Base-by-base conservation (phyloP, 805 yeast species). In the Hanseniaspora pseudoguilliermondii region DNA sequence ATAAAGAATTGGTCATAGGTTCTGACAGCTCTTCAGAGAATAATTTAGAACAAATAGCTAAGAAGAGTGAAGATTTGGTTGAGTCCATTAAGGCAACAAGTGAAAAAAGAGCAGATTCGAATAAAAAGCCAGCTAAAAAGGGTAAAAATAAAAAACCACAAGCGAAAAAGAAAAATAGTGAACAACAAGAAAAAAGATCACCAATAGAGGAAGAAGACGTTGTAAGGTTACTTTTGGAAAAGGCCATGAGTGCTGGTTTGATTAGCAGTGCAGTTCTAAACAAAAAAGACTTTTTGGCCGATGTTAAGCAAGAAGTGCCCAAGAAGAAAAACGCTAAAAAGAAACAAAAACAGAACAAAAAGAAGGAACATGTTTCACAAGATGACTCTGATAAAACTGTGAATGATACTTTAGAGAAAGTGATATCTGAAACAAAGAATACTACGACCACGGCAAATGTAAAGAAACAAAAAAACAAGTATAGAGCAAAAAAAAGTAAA, bases 161-260 rank as follows among this genome's bases (percentile, higher is more conserved):
- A 46, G 27, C 40, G 20, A 46, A 46, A 11, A 32, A 29, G 21
- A 46, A 29, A 25, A 34, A 34, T 15, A 15, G 11, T 5, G 49
- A 46, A 3, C 9, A 6, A 8, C 27, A 32, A 34, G 27, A n/a
- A 10, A 32, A 29, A 13, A 18, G 10, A 13, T 6, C 21, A 27
- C 29, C 11, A 18, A 21, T 53, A 27, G 47, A 53, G 11, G 50
- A 53, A n/a, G n/a, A 21, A 8, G 29, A 46, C 16, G 56, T 53
- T 15, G 35, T 53, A 16, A 53, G 48, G 23, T 11, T 53, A 9
- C 42, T 53, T 9, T 18, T 53, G 34, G 56, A 53, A 18, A 53
- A 53, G 32, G 56, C 56, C 15, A 48, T 53, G 32, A 46, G 47
- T 38, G 56, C 50, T 16, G 56, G 56, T 15, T 23, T 53, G 13